These are phyloP conservation scores for Acanthamoeba royreba DNA, from an alignment of 208 protist species.

Conservation along the genomic window DNA sequence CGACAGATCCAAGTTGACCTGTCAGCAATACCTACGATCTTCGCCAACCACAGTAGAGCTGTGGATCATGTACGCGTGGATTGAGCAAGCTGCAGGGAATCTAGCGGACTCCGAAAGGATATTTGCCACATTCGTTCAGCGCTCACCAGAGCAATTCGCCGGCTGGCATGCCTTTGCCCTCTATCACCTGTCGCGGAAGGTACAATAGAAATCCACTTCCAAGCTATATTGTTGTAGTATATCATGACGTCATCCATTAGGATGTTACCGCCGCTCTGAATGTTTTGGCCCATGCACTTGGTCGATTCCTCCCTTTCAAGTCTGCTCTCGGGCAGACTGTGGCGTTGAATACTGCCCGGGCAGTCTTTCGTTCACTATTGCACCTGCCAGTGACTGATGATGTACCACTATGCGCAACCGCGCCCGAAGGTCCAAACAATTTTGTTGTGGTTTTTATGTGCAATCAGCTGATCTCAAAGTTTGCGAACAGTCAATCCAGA, in stretches of 20 bases:
- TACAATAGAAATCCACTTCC: not conserved
- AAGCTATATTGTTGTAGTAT: not conserved
- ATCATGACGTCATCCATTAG: not conserved
- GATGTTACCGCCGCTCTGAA: not conserved
- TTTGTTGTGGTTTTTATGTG: not conserved
- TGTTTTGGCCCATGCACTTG: not conserved
- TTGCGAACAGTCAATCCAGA: not conserved
- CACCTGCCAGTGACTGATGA: not conserved
- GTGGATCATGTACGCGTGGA: slow-evolving; percentile 7
- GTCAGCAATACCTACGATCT: slow-evolving; percentile 4
- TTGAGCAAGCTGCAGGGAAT: slow-evolving; percentile 9
- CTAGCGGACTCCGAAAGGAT: not conserved
- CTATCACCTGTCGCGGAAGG: not conserved
- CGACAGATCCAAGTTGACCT: not conserved
- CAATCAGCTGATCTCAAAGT: not conserved
- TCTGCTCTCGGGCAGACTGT: not conserved
- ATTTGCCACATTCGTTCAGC: not conserved
- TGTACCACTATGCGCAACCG: not conserved
- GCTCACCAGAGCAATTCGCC: not conserved
- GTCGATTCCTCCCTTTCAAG: not conserved
- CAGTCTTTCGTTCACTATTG: not conserved
- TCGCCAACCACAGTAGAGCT: not conserved
- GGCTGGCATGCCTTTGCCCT: not conserved
- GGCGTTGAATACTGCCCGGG: not conserved
- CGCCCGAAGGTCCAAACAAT: no score